phyloP scores from a whole-genome alignment of 768 basidiomycete species.

The Amyloporia xantha region DNA sequence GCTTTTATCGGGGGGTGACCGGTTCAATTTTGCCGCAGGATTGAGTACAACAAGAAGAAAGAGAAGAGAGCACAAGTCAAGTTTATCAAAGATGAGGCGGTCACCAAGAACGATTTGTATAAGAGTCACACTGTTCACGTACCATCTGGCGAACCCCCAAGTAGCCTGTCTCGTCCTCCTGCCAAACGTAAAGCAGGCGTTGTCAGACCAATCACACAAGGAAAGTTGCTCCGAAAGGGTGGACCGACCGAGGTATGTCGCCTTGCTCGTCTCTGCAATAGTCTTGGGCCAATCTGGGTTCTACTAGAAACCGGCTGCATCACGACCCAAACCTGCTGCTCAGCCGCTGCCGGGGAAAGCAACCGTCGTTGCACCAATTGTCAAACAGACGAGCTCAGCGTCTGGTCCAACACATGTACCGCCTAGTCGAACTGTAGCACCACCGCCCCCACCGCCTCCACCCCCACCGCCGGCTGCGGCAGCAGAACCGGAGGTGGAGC shows the following conservation, averaged over 20 bases:
- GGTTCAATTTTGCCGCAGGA: conserved; percentile 33
- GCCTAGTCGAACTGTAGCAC: conserved; percentile 19
- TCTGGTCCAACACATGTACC: conserved; percentile 35
- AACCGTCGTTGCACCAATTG: conserved; percentile 29
- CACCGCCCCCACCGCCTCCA: conserved; percentile 35
- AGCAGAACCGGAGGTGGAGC: conserved; percentile 56
- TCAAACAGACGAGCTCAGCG: conserved; percentile 30
- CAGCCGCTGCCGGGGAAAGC: conserved; percentile 60
- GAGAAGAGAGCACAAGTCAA: conserved; percentile 87
- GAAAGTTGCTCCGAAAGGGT: conserved; percentile 71
- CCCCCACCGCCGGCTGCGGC: conserved; percentile 54
- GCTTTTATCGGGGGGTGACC: conserved; percentile 1
- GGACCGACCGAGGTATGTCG: conserved; percentile 50
- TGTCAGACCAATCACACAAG: conserved; percentile 78
- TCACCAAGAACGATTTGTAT: conserved; percentile 74
- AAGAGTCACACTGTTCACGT: conserved; percentile 92
- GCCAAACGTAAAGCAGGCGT: conserved; percentile 85
- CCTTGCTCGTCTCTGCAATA: conserved; percentile 7
- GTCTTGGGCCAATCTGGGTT: neutral
- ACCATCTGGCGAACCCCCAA: conserved; percentile 78
- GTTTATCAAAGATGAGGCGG: conserved; percentile 83
- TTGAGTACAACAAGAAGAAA: conserved; percentile 95
- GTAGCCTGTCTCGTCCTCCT: conserved; percentile 74
- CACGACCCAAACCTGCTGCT: conserved; percentile 47
- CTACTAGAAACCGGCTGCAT: conserved; percentile 32